These are phyloP conservation scores for Termitomyces sp. DNA, from an alignment of 768 basidiomycete genomes.

Conservation along the genomic window DNA sequence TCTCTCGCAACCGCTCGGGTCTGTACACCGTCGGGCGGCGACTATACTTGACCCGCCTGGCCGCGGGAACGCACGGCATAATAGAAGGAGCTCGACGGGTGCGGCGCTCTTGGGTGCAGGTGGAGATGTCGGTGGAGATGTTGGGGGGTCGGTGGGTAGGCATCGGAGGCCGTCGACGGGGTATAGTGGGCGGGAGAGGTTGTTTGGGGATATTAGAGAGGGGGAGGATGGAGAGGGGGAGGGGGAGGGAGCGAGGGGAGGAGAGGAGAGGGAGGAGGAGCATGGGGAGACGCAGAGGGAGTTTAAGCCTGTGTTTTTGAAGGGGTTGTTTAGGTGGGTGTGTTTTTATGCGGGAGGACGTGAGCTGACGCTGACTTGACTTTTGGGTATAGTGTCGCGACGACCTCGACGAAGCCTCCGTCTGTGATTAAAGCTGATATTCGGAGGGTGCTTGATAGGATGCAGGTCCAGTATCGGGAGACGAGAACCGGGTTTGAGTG, in stretches of 20 bases:
- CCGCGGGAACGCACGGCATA: background rate
- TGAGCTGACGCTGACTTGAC: background rate
- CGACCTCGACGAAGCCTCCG: conserved; percentile 89
- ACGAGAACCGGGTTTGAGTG: conserved; percentile 94
- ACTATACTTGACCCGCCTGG: background rate
- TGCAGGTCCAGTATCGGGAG: conserved; percentile 94
- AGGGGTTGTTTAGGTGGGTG: conserved; percentile 88
- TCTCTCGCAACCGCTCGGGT: background rate
- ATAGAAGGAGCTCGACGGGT: background rate
- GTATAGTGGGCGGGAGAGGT: conserved; percentile 30
- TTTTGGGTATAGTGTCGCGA: conserved; percentile 66
- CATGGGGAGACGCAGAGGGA: conserved; percentile 52
- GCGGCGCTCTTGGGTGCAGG: conserved; percentile 26
- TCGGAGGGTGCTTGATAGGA: conserved; percentile 80
- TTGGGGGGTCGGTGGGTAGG: conserved; percentile 49
- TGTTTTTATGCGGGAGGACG: background rate
- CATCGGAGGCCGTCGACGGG: conserved; percentile 73
- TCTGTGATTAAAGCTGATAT: conserved; percentile 81
- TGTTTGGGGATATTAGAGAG: conserved; percentile 31
- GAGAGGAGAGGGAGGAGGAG: conserved; percentile 47
- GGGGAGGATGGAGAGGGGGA: background rate
- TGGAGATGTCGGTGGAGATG: background rate
- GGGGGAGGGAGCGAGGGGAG: conserved; percentile 40
- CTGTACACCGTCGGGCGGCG: conserved; percentile 1
- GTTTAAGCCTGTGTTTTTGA: conserved; percentile 92